Conservation (phyloP, 768 basidiomycete species). For the Amanita pseudoporphyria region DNA sequence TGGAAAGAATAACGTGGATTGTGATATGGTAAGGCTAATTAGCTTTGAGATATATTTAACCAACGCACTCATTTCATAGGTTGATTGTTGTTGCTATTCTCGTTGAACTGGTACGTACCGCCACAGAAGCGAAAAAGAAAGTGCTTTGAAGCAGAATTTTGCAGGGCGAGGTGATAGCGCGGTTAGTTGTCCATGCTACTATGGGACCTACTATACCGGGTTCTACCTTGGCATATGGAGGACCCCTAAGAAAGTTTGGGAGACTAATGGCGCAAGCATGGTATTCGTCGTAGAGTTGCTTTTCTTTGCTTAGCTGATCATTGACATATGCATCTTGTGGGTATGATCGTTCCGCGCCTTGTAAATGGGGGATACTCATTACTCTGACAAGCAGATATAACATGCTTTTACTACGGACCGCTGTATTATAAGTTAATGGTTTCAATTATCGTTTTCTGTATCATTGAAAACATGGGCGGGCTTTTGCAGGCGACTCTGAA, state of each 20-base stretch:
- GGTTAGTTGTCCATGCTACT: slow-evolving; percentile 60
- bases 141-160: background rate
- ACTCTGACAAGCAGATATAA: background rate
- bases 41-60: slow-evolving; percentile 8
- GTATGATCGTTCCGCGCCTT: background rate
- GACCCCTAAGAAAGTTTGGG: background rate
- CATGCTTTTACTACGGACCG: background rate
- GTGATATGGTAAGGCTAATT: slow-evolving; percentile 32
- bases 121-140: background rate
- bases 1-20: slow-evolving; percentile 77
- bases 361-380: background rate
- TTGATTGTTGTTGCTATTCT: slow-evolving; percentile 82
- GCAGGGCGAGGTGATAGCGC: slow-evolving; percentile 77
- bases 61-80: slow-evolving; percentile 32
- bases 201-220: slow-evolving; percentile 13
- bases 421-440: background rate
- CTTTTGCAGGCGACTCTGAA: background rate
- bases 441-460: background rate
- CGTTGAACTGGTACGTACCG: slow-evolving; percentile 67
- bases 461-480: no score
- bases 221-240: background rate
- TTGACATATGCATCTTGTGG: background rate
- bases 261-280: slow-evolving; percentile 1
- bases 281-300: background rate
- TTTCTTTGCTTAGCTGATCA: background rate